Conservation (phyloP, 306 rosid species). For the Acacia crassicarpa region DNA sequence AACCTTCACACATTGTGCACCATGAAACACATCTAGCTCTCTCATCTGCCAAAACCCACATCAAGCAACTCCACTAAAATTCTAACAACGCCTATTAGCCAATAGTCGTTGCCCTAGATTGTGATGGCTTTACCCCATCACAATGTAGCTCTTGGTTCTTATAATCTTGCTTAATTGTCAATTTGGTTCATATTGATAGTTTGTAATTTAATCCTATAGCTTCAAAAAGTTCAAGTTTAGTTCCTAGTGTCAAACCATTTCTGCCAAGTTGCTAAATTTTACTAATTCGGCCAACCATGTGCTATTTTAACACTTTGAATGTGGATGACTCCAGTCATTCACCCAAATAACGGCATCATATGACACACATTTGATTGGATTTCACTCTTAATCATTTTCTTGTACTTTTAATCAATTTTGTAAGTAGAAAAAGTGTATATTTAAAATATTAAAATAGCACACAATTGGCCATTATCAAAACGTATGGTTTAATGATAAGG, state of each 20-base stretch:
- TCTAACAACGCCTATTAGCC: conserved; percentile 4
- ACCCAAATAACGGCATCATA: not conserved
- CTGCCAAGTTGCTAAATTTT: not conserved
- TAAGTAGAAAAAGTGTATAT: not conserved
- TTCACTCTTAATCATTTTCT: not conserved
- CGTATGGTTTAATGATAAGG: not conserved
- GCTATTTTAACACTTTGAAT: too few species aligned
- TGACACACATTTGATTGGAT: not conserved
- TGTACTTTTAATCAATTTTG: not conserved
- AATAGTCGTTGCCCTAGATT: not conserved
- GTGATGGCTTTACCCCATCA: too few species aligned
- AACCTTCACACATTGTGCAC: conserved; percentile 79
- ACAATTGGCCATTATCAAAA: not conserved
- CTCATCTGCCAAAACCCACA: conserved; percentile 56
- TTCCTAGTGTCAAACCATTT: not conserved
- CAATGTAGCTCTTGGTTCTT: not conserved
- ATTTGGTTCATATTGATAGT: not conserved
- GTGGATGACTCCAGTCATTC: too few species aligned
- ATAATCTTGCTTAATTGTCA: not conserved
- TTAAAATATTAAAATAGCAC: not conserved
- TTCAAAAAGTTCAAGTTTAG: not conserved
- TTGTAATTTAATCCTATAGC: not conserved
- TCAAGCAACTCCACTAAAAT: conserved; percentile 11
- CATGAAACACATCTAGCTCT: conserved; percentile 57
- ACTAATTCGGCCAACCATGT: not conserved